Evolutionary conservation across 345 rosid genomes (phyloP).

Genomic region (Theobroma cacao): DNA sequence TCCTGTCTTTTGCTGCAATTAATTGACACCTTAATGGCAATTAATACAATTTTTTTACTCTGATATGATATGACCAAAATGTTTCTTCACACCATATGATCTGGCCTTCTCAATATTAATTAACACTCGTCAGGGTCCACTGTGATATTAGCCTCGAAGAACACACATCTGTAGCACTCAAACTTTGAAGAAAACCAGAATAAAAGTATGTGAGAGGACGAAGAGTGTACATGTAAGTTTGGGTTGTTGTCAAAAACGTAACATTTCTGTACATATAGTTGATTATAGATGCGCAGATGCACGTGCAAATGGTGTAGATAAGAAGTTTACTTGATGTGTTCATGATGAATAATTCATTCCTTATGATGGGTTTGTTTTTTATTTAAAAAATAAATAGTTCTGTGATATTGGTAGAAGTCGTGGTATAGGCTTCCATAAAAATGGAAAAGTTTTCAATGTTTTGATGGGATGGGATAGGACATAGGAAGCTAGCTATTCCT

Average conservation of each 20-base stretch:
- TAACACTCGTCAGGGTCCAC: too few relatives aligned
- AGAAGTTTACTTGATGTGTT: background rate
- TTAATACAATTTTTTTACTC: background rate
- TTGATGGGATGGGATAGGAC: background rate
- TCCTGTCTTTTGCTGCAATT: background rate
- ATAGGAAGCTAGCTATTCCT: conserved; percentile 3
- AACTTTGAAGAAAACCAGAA: background rate
- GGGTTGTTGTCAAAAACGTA: background rate
- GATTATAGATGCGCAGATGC: background rate
- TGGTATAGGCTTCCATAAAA: background rate
- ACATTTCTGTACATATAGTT: too few relatives aligned
- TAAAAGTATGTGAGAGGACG: background rate
- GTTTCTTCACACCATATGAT: too few relatives aligned
- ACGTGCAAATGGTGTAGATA: background rate
- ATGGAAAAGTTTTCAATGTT: conserved; percentile 12
- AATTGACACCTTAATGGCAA: background rate
- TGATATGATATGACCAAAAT: background rate
- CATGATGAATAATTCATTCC: background rate
- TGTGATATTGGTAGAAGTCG: background rate
- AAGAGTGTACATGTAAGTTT: background rate
- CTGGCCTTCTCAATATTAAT: too few relatives aligned
- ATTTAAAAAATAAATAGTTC: background rate
- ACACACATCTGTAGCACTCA: background rate
- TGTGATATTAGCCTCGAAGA: too few relatives aligned
- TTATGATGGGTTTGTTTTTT: background rate